These are phyloP conservation scores for Boletus insuetus DNA, from an alignment of 768 basidiomycete species.

Conservation along the genomic window DNA sequence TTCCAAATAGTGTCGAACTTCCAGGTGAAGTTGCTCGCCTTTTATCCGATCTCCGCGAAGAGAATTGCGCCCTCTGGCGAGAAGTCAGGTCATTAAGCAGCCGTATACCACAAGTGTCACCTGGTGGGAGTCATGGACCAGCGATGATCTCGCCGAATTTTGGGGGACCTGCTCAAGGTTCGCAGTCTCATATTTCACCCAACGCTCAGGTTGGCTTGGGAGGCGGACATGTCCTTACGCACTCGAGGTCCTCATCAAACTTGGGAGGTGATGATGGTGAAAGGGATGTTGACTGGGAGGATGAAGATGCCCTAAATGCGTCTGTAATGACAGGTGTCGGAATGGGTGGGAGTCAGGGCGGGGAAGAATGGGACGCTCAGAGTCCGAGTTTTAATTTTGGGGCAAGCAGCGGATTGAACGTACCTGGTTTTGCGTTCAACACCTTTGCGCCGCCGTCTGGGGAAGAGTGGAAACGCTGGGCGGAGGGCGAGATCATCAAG, in stretches of 20 bases:
- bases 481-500: slow-evolving; percentile 41
- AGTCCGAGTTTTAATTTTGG: slow-evolving; percentile 13
- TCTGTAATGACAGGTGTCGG: slow-evolving; percentile 12
- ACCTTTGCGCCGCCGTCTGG: background rate
- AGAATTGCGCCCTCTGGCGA: slow-evolving; percentile 59
- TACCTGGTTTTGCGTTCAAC: slow-evolving; percentile 13
- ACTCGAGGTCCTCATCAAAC: slow-evolving; percentile 30
- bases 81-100: slow-evolving; percentile 25
- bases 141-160: slow-evolving; percentile 7
- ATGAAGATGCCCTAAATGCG: slow-evolving; percentile 22
- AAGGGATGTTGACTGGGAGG: slow-evolving; percentile 29
- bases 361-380: slow-evolving; percentile 27
- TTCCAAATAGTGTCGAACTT: slow-evolving; percentile 66
- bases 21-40: slow-evolving; percentile 65
- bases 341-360: slow-evolving; percentile 13
- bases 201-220: slow-evolving; percentile 9
- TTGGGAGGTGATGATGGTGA: slow-evolving; percentile 25
- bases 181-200: slow-evolving; percentile 9
- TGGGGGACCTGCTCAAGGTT: slow-evolving; percentile 3
- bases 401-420: slow-evolving; percentile 9
- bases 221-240: slow-evolving; percentile 17
- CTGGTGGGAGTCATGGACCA: background rate
- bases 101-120: slow-evolving; percentile 20
- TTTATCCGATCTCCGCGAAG: slow-evolving; percentile 66
- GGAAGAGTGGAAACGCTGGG: slow-evolving; percentile 32